Evolutionary conservation across 1,284 basidiomycete species (phyloP), one percentile per base, ranked within the genome.

Genomic region (Apiotrichum brassicae): DNA sequence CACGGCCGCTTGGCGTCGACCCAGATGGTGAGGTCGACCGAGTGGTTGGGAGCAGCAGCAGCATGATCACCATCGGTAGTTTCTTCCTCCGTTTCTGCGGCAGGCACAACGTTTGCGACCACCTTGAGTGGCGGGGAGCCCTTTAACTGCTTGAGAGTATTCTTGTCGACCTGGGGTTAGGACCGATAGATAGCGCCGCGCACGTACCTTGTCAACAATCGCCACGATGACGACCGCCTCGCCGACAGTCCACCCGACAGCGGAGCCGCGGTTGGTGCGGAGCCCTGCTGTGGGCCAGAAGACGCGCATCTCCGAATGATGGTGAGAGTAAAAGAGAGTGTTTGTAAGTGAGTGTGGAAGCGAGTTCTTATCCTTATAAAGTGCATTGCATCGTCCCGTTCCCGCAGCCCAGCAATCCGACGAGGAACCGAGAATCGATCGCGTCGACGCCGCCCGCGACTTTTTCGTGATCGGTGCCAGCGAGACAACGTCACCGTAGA

Each of bases 261-360:
- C 60, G 0, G 37, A 23, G 9, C 68, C 66, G 6, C 32, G 12
- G 7, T 19, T 14, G 3, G 22, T 25, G 6, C 9, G 14, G 2
- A 63, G 19, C 0, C 61, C 56, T 2, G 34, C 43, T 6, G 28
- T 60, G 0, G 68, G 66, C 68, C 68, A 70, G 50, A 64, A 63
- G 4, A 70, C 54, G 25, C 46, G 54, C 58, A 60, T 59, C n/a
- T 5, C 25, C n/a, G 33, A n/a, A 18, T n/a, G n/a, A n/a, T n/a
- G n/a, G n/a, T n/a, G n/a, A n/a, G n/a, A n/a, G n/a, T n/a, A n/a
- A n/a, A n/a, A n/a, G n/a, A n/a, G n/a, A n/a, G n/a, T n/a, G n/a
- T n/a, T n/a, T n/a, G n/a, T n/a, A n/a, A n/a, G n/a, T n/a, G n/a
- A n/a, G n/a, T n/a, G n/a, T n/a, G n/a, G n/a, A n/a, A n/a, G n/a